These are phyloP conservation scores for Fusarium denticulatum DNA, from an alignment of 2,329 filamentous ascomycete species.

Conservation along the genomic window DNA sequence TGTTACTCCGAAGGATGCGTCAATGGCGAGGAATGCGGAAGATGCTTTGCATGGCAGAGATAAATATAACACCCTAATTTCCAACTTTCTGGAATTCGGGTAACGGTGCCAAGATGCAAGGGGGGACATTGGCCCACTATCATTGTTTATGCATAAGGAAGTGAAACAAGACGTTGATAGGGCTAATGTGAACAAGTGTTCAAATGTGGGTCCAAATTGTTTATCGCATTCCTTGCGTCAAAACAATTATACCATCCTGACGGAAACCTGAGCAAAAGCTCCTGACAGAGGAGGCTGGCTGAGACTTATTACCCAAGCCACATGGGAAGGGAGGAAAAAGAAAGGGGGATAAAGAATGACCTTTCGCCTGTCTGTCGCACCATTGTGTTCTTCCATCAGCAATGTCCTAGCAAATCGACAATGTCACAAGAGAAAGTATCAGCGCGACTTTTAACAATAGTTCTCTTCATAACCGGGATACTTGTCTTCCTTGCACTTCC, in stretches of 20 bases:
- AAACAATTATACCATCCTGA: not conserved
- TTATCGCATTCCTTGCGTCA: not conserved
- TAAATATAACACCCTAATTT: rapidly evolving
- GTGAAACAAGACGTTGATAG: not conserved
- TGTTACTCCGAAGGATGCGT: not conserved
- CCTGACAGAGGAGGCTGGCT: not conserved
- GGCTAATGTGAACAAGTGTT: not conserved
- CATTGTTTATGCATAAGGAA: not conserved
- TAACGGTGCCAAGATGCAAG: not conserved
- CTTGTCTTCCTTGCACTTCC: not conserved
- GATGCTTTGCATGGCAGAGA: not conserved
- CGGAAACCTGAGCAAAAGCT: not conserved
- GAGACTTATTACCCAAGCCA: not conserved
- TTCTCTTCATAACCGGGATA: not conserved
- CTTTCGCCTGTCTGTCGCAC: not conserved
- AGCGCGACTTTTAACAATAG: not conserved
- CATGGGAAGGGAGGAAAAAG: not conserved
- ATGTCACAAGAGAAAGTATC: not conserved
- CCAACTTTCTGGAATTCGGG: not conserved
- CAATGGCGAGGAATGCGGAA: not conserved
- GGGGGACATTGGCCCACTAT: not conserved
- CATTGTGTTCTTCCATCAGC: not conserved
- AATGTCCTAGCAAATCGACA: not conserved
- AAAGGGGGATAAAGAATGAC: not conserved
- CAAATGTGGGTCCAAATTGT: not conserved